Base-by-base conservation (phyloP, 75 land plant species). In the Pinus taeda region DNA sequence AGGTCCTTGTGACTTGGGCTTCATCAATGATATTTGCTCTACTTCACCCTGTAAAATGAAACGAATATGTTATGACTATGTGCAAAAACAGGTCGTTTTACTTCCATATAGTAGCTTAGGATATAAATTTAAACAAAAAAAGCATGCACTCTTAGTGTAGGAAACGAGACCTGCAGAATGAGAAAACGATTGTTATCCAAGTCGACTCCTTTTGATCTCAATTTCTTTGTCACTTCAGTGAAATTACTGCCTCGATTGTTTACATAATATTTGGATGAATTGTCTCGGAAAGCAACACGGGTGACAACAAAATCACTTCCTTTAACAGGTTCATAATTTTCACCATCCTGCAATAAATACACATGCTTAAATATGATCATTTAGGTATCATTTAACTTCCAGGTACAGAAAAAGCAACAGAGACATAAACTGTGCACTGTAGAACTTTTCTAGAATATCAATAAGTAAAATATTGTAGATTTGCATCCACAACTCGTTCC, bases 11-110 rank as follows among this genome's bases (percentile, higher is more conserved):
- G 95, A 81, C 79, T 94, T 96, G 58, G 99, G 99, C 84, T 96
- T 96, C 99, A 96, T 96, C 74, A 96, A 78, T 21, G 99, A 96
- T 57, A 96, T 96, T 64, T 96, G 99, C 84, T 96, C 99, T 36
- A 96, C 99, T 78, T 96, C 99, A 71, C 99, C 99, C 99, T 96
- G 82, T 60, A 77, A 59, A 37, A n/a, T 76, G 20, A 64, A 8
- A 66, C 5, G 17, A 57, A 53, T 15, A 57, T 24, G 8, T 56
- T n/a, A 24, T 24, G 33, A 62, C 56, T 4, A 12, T 15, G 18
- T 15, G 4, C 60, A 57, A 60, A 77, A 64, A 45, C 9, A 75
- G 30, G 15, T 69, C 30, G 8, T 21, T 9, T 5, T 29, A 61
- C 37, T 22, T 3, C 1, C 55, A 49, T 49, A 49, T 9, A 9